Conservation (phyloP, 2,329 filamentous ascomycete species). For the Fusarium secorum region DNA sequence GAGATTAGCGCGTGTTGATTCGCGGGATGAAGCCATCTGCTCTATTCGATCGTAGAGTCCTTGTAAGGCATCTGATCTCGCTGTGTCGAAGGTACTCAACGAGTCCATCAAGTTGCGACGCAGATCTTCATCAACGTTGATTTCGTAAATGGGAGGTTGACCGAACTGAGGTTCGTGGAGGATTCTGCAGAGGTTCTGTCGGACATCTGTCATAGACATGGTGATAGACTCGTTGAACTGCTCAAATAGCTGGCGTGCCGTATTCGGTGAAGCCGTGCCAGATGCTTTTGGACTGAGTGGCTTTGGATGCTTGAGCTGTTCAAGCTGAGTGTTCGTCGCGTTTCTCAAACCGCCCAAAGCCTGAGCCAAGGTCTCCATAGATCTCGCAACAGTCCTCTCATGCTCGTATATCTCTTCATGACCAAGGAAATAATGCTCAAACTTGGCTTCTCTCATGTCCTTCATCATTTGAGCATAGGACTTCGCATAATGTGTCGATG, state of each 20-base stretch:
- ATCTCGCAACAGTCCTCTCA: slow-evolving; percentile 81
- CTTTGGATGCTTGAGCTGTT: slow-evolving; percentile 65
- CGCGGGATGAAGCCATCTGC: slow-evolving; percentile 59
- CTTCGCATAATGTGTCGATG: slow-evolving; percentile 68
- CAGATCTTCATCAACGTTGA: slow-evolving; percentile 78
- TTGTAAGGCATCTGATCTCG: slow-evolving; percentile 81
- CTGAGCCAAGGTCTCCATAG: slow-evolving; percentile 84
- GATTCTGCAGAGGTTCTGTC: slow-evolving; percentile 23
- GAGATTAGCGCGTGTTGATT: slow-evolving; percentile 77
- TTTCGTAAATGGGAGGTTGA: slow-evolving; percentile 54
- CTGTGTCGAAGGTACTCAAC: slow-evolving; percentile 91
- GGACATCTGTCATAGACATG: slow-evolving; percentile 20
- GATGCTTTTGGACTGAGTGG: not conserved
- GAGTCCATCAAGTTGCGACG: slow-evolving; percentile 79
- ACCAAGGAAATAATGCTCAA: slow-evolving; percentile 85
- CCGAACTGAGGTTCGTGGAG: slow-evolving; percentile 42
- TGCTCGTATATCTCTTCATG: slow-evolving; percentile 80
- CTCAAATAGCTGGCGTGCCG: slow-evolving; percentile 23
- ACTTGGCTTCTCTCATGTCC: slow-evolving; percentile 83
- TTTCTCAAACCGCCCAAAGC: slow-evolving; percentile 89
- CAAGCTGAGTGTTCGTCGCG: slow-evolving; percentile 88
- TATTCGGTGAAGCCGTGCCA: not conserved
- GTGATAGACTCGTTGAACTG: slow-evolving; percentile 28
- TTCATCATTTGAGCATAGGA: slow-evolving; percentile 76
- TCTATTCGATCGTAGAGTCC: slow-evolving; percentile 83